Base-by-base conservation (phyloP, 2,329 filamentous ascomycete genomes). In the Elsinoe ampelina region DNA sequence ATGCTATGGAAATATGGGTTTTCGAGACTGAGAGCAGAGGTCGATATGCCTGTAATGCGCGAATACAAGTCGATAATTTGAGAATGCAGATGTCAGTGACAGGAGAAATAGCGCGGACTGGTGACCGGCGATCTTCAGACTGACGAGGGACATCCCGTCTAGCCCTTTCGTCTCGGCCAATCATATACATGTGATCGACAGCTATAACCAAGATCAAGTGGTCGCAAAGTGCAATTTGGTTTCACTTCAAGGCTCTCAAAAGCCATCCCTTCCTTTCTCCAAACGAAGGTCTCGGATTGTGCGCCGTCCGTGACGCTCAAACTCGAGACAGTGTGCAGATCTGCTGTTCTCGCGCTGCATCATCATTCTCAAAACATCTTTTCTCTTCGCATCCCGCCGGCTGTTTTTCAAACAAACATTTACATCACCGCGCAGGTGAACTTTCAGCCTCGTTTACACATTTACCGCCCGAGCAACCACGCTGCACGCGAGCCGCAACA, bases 391-490 rank as follows among this genome's bases (percentile, higher is more conserved):
- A 52, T 36, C 48, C 48, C 34, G 48, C 34, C 48, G 34, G 48
- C 48, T 34, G 48, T 52, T 52, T 19, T 30, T 38, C 48, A 52
- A 52, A 52, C 32, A 52, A 52, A 52, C 48, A 52, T 52, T 52
- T 52, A 52, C 48, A 52, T 52, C 48, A 52, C 48, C 34, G 48
- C 35, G 48, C 48, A 52, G 48, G 48, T 39, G 32, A 36, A 39
- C 34, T 26, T 52, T 52, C 48, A 39, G 48, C 48, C 48, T 52
- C 48, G 48, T 52, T 39, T 34, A 52, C 48, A 52, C 36, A 52
- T 38, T 35, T 52, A 52, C 48, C 30, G 30, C 45, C 45, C 22
- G 22, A 50, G 30, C 45, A 50, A 50, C 32, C 45, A 50, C 13
- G 8, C 48, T 35, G 26, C 48, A 39, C 48, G 48, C n/a, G 48